phyloP scores from a whole-genome alignment of 2,329 filamentous ascomycete genomes.

The Curvularia verruculosa region DNA sequence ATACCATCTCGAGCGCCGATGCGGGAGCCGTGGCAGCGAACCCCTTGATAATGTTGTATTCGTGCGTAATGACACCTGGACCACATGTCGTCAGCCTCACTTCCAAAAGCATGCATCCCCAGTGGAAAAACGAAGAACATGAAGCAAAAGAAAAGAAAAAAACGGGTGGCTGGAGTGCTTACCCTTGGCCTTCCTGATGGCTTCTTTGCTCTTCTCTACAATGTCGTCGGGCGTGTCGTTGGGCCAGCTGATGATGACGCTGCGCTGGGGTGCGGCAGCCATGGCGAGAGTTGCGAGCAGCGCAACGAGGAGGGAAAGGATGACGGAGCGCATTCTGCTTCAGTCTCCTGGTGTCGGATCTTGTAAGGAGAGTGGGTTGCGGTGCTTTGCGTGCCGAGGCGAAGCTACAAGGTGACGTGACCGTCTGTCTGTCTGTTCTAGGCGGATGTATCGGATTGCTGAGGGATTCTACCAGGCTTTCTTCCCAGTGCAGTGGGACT shows the following conservation, averaged over 20 bases:
- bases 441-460: neutral
- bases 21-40: slow-evolving; percentile 77
- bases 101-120: neutral
- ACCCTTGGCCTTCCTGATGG: slow-evolving; percentile 68
- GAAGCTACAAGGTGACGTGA: neutral
- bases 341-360: neutral
- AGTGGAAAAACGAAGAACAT: neutral
- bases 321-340: slow-evolving; percentile 67
- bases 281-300: slow-evolving; percentile 66
- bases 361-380: neutral
- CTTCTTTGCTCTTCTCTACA: slow-evolving; percentile 72
- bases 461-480: neutral
- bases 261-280: slow-evolving; percentile 66
- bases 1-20: slow-evolving; percentile 70
- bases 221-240: slow-evolving; percentile 70
- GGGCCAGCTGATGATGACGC: slow-evolving; percentile 80
- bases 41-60: slow-evolving; percentile 71
- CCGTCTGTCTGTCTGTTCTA: no score
- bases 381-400: neutral
- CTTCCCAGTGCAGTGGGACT: neutral
- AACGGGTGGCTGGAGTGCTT: slow-evolving; percentile 51
- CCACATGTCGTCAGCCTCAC: slow-evolving; percentile 46
- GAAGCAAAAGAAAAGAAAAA: neutral
- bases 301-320: slow-evolving; percentile 64
- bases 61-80: slow-evolving; percentile 67